Base-by-base conservation (phyloP, 1,284 basidiomycete species). In the Ustilago bromivora region DNA sequence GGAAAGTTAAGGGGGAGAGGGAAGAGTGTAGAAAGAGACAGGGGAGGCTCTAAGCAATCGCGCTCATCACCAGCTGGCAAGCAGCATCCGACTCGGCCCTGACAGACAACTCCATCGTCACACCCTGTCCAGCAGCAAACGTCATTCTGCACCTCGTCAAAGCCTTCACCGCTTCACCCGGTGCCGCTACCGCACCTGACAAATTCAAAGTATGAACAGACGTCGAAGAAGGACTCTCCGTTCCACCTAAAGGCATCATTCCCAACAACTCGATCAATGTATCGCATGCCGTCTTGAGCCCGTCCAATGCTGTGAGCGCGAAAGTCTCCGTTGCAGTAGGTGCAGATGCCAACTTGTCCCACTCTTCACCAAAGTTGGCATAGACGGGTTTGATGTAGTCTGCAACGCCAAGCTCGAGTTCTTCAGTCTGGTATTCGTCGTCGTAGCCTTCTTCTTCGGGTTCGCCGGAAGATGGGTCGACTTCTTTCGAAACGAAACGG, bases 371-470 rank as follows among this genome's bases (percentile, higher is more conserved):
- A 87, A 99, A 99, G 40, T 93, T 93, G 47, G 91, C 92, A 85
- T 98, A 98, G 76, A 90, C 94, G 17, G 95, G 95, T 56, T 95
- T 89, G 83, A 99, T 94, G 87, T 98, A 99, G 87, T 95, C 94
- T 35, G 92, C 92, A 5, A 94, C 94, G 65, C 92, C 92, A 56
- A 99, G 88, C 85, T 98, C 97, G 64, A 98, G 91, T 78, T 98
- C 97, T 87, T 98, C 96, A 49, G 98, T 89, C 87, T 95, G 93
- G 88, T 99, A 99, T 87, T 99, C 96, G 88, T 99, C 97, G 85
- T 95, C 93, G 87, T 99, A 99, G 8, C 97, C 97, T 77, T 98
- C 96, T 80, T 94, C 94, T 87, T 99, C 97, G 13, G 97, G 96
- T 86, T 95, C 93, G 60, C 96, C 96, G n/a, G 93, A 96, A 32